Evolutionary conservation across 2,329 filamentous ascomycete species (phyloP).

Genomic region (Alternaria alternata): DNA sequence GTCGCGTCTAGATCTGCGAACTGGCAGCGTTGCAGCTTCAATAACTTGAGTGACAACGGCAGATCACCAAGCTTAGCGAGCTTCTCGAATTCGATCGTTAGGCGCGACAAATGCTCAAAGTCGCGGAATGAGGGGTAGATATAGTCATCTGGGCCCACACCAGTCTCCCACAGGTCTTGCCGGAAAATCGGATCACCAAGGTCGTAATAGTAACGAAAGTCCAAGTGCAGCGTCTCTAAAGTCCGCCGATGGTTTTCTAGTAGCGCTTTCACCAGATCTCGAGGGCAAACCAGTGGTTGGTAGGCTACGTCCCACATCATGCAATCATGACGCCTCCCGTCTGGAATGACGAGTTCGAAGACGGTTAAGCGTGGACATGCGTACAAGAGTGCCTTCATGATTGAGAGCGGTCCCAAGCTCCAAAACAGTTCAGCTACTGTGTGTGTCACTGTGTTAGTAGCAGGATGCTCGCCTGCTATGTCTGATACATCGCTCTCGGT

Average conservation of each 20-base stretch:
- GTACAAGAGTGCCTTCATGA: conserved; percentile 1
- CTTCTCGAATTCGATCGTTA: conserved; percentile 7
- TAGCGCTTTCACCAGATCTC: conserved; percentile 11
- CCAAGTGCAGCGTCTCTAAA: conserved; percentile 5
- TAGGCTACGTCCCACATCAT: neutral
- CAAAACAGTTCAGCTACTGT: conserved; percentile 6
- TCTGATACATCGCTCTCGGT: conserved; percentile 2
- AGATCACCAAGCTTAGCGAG: conserved; percentile 1
- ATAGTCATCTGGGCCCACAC: neutral
- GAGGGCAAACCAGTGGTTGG: conserved; percentile 4
- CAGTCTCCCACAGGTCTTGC: neutral
- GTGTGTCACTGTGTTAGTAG: neutral
- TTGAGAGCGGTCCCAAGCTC: conserved; percentile 1
- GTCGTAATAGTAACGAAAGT: neutral
- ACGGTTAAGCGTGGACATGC: neutral
- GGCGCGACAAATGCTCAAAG: conserved; percentile 1
- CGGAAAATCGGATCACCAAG: neutral
- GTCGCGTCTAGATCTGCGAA: neutral
- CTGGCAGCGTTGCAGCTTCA: neutral
- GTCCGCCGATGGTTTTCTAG: conserved; percentile 3
- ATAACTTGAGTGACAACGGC: neutral
- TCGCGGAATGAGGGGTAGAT: conserved; percentile 1
- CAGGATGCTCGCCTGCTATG: neutral
- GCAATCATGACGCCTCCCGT: neutral
- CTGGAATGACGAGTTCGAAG: neutral